Percentiles rank a stretch among this genome's conserved stretches.
phyloP scores from a whole-genome alignment of 2,329 filamentous ascomycete species.

The Fusarium tupiense region DNA sequence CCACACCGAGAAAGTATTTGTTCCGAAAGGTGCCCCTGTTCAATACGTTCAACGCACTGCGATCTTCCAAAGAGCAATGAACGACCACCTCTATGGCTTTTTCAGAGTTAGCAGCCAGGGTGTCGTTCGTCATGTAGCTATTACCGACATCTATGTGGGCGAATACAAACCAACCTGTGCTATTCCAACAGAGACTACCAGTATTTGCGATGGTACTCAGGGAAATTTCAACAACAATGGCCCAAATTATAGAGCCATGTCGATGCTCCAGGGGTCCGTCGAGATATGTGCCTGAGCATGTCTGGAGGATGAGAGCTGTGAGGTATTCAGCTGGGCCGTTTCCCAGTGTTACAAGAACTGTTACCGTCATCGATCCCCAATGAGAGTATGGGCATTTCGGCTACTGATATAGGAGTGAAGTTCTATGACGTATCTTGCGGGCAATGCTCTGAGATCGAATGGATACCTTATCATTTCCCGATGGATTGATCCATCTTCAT shows the following conservation, averaged over 20 bases:
- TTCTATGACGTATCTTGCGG: constrained; percentile 7
- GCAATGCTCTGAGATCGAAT: not conserved
- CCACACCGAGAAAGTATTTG: not conserved
- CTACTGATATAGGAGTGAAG: not conserved
- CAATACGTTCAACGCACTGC: not conserved
- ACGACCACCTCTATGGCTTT: not conserved
- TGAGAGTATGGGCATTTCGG: not conserved
- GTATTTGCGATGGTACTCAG: not conserved
- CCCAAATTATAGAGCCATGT: not conserved
- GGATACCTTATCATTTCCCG: not conserved
- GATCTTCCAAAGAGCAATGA: not conserved
- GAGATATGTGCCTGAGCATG: constrained; percentile 2
- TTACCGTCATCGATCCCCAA: not conserved
- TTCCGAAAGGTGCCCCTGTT: constrained; percentile 1
- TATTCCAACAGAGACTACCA: not conserved
- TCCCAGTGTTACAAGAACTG: not conserved
- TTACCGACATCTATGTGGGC: constrained; percentile 5
- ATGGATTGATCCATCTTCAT: not conserved
- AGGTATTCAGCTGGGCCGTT: not conserved
- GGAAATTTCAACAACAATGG: not conserved
- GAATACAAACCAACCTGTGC: not conserved
- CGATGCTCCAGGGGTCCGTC: not conserved
- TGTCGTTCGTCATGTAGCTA: not conserved
- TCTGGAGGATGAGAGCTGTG: not conserved
- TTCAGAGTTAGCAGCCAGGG: not conserved